Percentiles rank a stretch among this genome's conserved stretches.
phyloP scores from a whole-genome alignment of 805 yeast genomes.

The Kazachstania taianensis region DNA sequence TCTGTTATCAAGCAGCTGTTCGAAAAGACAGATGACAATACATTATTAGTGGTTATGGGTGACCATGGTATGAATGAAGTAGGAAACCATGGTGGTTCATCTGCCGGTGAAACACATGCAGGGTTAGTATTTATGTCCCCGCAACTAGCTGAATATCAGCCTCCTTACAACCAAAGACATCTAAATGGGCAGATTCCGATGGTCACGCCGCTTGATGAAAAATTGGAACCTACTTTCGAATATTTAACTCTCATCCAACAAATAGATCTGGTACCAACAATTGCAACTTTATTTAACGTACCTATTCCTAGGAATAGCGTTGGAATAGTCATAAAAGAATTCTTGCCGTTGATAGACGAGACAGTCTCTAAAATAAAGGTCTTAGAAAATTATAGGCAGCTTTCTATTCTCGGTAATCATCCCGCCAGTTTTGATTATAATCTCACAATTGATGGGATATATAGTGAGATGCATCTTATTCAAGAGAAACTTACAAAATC shows the following conservation, averaged over 20 bases:
- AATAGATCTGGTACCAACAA: conserved; percentile 87
- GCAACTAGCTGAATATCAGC: conserved; percentile 32
- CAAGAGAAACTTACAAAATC: conserved; percentile 45
- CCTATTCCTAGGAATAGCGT: conserved; percentile 88
- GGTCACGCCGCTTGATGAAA: conserved; percentile 28
- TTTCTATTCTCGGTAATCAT: conserved; percentile 7
- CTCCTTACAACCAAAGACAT: conserved; percentile 14
- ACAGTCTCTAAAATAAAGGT: conserved; percentile 26
- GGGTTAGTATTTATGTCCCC: conserved; percentile 65
- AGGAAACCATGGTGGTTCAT: conserved; percentile 96
- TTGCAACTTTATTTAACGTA: conserved; percentile 67
- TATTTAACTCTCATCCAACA: conserved; percentile 61
- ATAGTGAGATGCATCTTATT: conserved; percentile 34
- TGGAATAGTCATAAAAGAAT: conserved; percentile 56
- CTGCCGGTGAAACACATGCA: conserved; percentile 84
- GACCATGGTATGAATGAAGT: conserved; percentile 96
- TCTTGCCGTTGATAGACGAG: conserved; percentile 43
- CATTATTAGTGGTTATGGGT: conserved; percentile 70
- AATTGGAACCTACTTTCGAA: conserved; percentile 34
- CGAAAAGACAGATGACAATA: conserved; percentile 35
- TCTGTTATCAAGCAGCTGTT: conserved; percentile 45
- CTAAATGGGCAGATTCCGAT: conserved; percentile 12
- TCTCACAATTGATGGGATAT: conserved; percentile 12
- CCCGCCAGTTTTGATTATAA: neutral
- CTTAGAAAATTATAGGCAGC: conserved; percentile 47